Conservation (phyloP, 331 rosid species). For the Malus hybrid region DNA sequence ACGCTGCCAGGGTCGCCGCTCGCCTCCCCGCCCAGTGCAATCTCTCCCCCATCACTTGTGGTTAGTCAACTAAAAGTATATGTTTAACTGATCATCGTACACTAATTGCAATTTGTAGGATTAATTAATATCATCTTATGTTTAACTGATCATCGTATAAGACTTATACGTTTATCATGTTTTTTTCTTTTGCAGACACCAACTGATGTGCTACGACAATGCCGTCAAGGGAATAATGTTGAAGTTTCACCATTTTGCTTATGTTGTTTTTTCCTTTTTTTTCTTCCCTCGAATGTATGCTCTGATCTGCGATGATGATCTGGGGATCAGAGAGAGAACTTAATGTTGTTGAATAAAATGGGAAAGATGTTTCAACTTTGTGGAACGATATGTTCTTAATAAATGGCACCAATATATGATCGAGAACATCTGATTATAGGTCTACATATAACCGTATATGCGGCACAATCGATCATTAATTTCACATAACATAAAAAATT, state of each 20-base stretch:
- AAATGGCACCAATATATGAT: not conserved
- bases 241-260: constrained; percentile 1
- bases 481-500: too few relatives aligned
- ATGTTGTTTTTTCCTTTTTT: not conserved
- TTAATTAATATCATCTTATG: not conserved
- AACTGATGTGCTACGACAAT: constrained; percentile 3
- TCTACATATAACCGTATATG: too few relatives aligned
- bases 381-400: not conserved
- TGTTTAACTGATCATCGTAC: not conserved
- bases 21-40: constrained; percentile 36
- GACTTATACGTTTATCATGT: too few relatives aligned
- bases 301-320: not conserved
- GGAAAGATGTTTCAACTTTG: not conserved
- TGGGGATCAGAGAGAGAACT: constrained; percentile 5
- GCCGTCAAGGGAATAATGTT: constrained; percentile 6
- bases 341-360: constrained; percentile 11
- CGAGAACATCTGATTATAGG: not conserved
- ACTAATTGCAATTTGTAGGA: too few relatives aligned
- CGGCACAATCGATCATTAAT: too few relatives aligned
- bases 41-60: constrained; percentile 35
- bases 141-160: not conserved
- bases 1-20: constrained; percentile 30
- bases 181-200: constrained; percentile 7
- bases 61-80: constrained; percentile 2
- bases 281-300: not conserved